Percentiles rank a stretch among this genome's conserved stretches.
phyloP scores from a whole-genome alignment of 2,329 filamentous ascomycete genomes.

The Pyrenochaeta sp. region DNA sequence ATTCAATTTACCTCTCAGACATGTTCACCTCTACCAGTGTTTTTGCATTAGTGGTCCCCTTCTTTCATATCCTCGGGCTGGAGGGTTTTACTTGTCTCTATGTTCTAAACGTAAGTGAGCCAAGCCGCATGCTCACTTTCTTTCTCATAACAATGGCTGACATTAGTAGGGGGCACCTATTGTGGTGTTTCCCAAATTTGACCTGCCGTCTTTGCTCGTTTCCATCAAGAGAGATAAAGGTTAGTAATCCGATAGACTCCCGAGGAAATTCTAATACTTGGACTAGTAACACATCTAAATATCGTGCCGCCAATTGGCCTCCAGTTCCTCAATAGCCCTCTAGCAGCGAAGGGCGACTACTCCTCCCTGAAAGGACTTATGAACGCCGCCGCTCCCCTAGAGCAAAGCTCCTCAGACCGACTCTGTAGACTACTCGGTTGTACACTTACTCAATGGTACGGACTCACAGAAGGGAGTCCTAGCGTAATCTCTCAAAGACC shows the following conservation, averaged over 20 bases:
- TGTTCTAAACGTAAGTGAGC: too few species aligned
- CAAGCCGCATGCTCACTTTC: too few species aligned
- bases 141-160: not conserved
- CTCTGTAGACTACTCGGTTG: constrained; percentile 9
- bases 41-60: constrained; percentile 10
- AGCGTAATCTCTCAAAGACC: constrained; percentile 13
- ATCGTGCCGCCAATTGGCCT: not conserved
- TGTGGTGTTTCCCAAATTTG: constrained; percentile 1
- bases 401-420: constrained; percentile 9
- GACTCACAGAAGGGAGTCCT: constrained; percentile 12
- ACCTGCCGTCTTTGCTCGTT: not conserved
- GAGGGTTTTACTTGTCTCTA: constrained; percentile 4
- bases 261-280: not conserved
- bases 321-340: not conserved
- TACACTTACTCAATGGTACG: constrained; percentile 22
- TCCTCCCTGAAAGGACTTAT: constrained; percentile 25
- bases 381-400: constrained; percentile 26
- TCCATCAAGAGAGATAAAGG: not conserved
- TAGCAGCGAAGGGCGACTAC: constrained; percentile 10
- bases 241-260: not conserved
- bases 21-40: constrained; percentile 2
- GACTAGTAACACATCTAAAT: not conserved
- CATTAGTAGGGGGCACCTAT: constrained; percentile 13
- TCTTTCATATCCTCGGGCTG: constrained; percentile 16
- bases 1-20: not conserved